Percentiles rank a stretch among this genome's conserved stretches.
phyloP scores from a whole-genome alignment of 2,329 filamentous ascomycete species.

The Rutstroemia sp. region DNA sequence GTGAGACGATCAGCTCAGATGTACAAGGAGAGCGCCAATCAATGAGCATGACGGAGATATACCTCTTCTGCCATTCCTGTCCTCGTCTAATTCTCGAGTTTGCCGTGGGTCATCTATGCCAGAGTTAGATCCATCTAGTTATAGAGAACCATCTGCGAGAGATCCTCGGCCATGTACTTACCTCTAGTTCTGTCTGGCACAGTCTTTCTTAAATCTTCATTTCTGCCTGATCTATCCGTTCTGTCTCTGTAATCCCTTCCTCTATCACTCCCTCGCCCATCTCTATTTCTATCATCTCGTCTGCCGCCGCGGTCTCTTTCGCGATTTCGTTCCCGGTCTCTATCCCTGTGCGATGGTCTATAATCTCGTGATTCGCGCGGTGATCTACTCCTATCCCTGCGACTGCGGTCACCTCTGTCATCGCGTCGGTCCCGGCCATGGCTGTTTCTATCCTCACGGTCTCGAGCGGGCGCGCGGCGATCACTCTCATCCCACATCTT shows the following conservation, averaged over 20 bases:
- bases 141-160: constrained; percentile 5
- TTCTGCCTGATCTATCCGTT: constrained; percentile 9
- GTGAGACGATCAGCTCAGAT: constrained; percentile 11
- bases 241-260: constrained; percentile 17
- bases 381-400: constrained; percentile 29
- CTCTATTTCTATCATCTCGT: constrained; percentile 18
- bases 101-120: not conserved
- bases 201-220: constrained; percentile 5
- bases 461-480: constrained; percentile 24
- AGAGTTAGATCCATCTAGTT: constrained; percentile 9
- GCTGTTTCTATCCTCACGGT: constrained; percentile 33
- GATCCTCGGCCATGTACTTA: not conserved
- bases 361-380: constrained; percentile 19
- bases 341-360: constrained; percentile 26
- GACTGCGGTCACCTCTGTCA: constrained; percentile 29
- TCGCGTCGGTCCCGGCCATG: constrained; percentile 29
- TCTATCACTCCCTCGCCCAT: constrained; percentile 17
- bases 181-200: constrained; percentile 7
- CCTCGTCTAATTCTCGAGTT: not conserved
- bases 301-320: constrained; percentile 14
- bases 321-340: constrained; percentile 31
- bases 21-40: constrained; percentile 4
- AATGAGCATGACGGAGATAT: not conserved
- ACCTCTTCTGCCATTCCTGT: constrained; percentile 9
- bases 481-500: constrained; percentile 52